phyloP scores from a whole-genome alignment of 2,329 filamentous ascomycete species.

The Penicillium italicum region DNA sequence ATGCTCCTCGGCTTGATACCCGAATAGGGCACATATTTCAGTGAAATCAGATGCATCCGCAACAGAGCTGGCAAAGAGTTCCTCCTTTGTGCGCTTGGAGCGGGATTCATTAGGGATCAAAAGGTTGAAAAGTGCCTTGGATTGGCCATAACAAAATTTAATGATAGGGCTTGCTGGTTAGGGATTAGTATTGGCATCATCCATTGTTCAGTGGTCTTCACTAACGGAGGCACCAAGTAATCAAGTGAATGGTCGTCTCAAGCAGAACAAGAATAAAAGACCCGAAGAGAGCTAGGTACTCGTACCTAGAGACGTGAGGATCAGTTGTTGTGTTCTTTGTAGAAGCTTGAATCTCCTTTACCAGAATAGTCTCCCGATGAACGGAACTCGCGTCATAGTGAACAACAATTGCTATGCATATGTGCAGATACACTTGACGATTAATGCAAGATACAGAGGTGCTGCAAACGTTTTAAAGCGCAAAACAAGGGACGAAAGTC shows the following conservation, averaged over 20 bases:
- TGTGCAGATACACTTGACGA: not conserved
- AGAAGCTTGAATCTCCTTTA: constrained; percentile 22
- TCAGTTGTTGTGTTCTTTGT: constrained; percentile 5
- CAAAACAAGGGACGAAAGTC: not conserved
- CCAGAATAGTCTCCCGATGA: constrained; percentile 60
- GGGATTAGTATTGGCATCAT: constrained; percentile 18
- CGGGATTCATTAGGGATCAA: constrained; percentile 68
- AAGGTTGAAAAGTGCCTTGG: constrained; percentile 75
- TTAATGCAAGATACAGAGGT: not conserved
- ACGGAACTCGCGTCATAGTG: constrained; percentile 57
- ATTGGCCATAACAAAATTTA: constrained; percentile 74
- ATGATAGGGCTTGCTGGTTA: constrained; percentile 70
- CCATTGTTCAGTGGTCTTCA: constrained; percentile 11
- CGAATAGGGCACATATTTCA: constrained; percentile 86
- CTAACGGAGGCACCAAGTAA: constrained; percentile 84
- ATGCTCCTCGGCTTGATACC: constrained; percentile 93
- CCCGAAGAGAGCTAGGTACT: constrained; percentile 81
- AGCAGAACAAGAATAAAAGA: constrained; percentile 80
- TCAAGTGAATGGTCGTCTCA: constrained; percentile 76
- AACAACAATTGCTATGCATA: constrained; percentile 5
- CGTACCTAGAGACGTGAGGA: constrained; percentile 52
- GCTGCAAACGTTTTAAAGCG: not conserved
- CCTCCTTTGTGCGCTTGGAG: constrained; percentile 64
- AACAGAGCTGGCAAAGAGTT: constrained; percentile 69
- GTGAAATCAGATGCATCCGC: constrained; percentile 87